A percentile compares a stretch with the other conserved stretches of the same genome.
These are phyloP conservation scores for Prunus dulcis DNA, from an alignment of 306 rosid genomes.

Conservation along the genomic window DNA sequence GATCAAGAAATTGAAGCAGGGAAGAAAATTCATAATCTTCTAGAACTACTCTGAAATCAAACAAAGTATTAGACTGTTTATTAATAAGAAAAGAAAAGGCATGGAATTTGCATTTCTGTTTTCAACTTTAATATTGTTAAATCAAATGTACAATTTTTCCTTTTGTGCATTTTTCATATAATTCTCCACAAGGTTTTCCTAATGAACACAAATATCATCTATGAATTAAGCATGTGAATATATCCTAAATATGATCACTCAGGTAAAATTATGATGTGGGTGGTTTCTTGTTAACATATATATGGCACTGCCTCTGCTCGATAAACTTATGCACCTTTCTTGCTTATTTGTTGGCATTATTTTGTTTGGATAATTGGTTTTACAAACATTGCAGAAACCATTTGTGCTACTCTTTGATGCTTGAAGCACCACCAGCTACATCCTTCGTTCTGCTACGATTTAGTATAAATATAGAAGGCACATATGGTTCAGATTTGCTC, in stretches of 20 bases:
- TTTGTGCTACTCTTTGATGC: neutral
- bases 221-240: neutral
- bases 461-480: neutral
- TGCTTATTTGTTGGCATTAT: neutral
- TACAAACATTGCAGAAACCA: conserved; percentile 13
- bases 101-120: neutral
- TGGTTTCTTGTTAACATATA: neutral
- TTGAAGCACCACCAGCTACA: neutral
- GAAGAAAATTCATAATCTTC: neutral
- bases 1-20: neutral
- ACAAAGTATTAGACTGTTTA: neutral
- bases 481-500: neutral
- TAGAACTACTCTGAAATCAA: neutral
- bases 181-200: neutral
- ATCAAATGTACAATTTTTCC: neutral
- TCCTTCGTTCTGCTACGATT: neutral
- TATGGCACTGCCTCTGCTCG: no score
- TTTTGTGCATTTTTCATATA: neutral
- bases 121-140: neutral
- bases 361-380: neutral
- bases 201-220: neutral
- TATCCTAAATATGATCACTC: neutral
- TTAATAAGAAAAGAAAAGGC: neutral
- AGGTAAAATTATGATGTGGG: neutral
- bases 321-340: neutral